Percentiles rank a stretch among this genome's conserved stretches.
Evolutionary conservation across 768 basidiomycete genomes (phyloP).

Genomic region (Pleurotus cornucopiae): DNA sequence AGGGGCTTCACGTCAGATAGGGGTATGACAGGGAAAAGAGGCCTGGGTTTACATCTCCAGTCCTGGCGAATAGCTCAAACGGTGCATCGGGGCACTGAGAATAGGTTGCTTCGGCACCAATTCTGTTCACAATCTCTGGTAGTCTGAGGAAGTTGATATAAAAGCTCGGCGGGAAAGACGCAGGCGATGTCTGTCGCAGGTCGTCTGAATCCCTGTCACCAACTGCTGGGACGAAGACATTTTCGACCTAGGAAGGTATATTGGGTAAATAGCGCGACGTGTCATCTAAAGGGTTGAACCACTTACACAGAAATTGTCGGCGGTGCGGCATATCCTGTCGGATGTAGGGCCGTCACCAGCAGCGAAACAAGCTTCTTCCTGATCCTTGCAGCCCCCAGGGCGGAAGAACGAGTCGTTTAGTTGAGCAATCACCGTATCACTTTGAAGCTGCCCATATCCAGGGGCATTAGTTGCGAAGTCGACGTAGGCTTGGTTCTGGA

Average conservation of each 20-base stretch:
- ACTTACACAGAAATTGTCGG: too few relatives aligned
- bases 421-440: slow-evolving; percentile 35
- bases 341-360: slow-evolving; percentile 44
- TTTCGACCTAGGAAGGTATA: slow-evolving; percentile 26
- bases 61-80: slow-evolving; percentile 35
- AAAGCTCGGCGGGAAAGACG: slow-evolving; percentile 55
- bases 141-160: slow-evolving; percentile 43
- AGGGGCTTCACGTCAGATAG: neutral
- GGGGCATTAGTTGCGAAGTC: slow-evolving; percentile 59
- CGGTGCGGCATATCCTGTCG: slow-evolving; percentile 43
- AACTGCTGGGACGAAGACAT: slow-evolving; percentile 47
- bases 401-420: slow-evolving; percentile 48
- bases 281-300: neutral
- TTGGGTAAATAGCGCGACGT: neutral
- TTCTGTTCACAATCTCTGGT: slow-evolving; percentile 33
- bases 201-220: slow-evolving; percentile 53
- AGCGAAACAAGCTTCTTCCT: slow-evolving; percentile 52
- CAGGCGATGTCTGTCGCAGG: slow-evolving; percentile 50
- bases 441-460: slow-evolving; percentile 61
- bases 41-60: slow-evolving; percentile 38
- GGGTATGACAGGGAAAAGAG: neutral
- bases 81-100: slow-evolving; percentile 44
- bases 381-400: slow-evolving; percentile 46
- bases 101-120: slow-evolving; percentile 51
- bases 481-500: slow-evolving; percentile 59